Percentiles rank a stretch among this genome's conserved stretches.
Evolutionary conservation across 2,329 filamentous ascomycete genomes (phyloP).

Genomic region (Leptographium flavum): DNA sequence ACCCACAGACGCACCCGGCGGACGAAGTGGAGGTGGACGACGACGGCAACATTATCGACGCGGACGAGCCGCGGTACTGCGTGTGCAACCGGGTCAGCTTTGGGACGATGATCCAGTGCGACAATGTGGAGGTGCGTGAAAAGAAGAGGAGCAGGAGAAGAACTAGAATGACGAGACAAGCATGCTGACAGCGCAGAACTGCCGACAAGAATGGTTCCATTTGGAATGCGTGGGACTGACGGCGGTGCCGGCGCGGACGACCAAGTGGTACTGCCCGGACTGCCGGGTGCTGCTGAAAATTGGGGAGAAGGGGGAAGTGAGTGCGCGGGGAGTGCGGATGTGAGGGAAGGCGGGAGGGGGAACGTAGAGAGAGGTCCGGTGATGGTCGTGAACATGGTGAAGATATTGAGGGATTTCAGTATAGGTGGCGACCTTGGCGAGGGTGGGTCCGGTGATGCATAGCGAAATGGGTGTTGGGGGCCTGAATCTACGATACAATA

Average conservation of each 20-base stretch:
- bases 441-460: too few relatives aligned
- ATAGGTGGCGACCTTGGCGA: too few relatives aligned
- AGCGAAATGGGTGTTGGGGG: too few relatives aligned
- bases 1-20: constrained; percentile 27
- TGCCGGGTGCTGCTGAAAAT: constrained; percentile 51
- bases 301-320: constrained; percentile 49
- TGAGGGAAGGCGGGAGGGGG: constrained; percentile 11
- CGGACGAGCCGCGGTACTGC: constrained; percentile 64
- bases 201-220: constrained; percentile 77
- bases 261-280: constrained; percentile 76
- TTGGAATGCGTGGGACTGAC: constrained; percentile 59
- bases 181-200: constrained; percentile 34
- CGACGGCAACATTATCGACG: constrained; percentile 56
- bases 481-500: too few relatives aligned
- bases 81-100: constrained; percentile 68
- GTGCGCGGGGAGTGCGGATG: constrained; percentile 38
- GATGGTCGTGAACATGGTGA: too few relatives aligned
- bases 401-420: too few relatives aligned
- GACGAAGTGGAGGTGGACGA: constrained; percentile 47
- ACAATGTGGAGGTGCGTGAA: constrained; percentile 57
- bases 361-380: too few relatives aligned
- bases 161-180: constrained; percentile 5
- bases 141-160: too few relatives aligned
- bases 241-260: constrained; percentile 54
- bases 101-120: constrained; percentile 72